Conservation (phyloP, 176 grass and related monocot species). For the Phoenix dactylifera region DNA sequence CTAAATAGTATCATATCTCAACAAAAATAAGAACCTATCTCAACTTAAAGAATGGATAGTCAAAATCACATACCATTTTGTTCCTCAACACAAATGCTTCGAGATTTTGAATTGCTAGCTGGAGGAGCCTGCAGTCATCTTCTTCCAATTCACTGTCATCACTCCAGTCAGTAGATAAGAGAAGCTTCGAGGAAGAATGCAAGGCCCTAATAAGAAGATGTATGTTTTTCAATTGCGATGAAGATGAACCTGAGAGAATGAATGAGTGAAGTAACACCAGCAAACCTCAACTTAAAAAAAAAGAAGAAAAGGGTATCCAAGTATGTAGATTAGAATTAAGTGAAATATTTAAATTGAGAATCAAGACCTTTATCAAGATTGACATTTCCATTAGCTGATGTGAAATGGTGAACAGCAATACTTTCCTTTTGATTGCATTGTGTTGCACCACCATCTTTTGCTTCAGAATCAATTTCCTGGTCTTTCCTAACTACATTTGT, state of each 20-base stretch:
- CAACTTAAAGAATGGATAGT: too few species aligned
- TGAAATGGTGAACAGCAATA: neutral
- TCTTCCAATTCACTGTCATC: slow-evolving; percentile 3
- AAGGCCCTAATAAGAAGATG: slow-evolving; percentile 2
- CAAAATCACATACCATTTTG: neutral
- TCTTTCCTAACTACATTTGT: neutral
- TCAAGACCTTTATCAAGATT: neutral
- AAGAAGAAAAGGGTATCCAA: neutral
- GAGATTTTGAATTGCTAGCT: slow-evolving; percentile 8
- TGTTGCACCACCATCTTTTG: neutral
- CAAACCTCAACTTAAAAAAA: neutral
- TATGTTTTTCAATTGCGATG: neutral
- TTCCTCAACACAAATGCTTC: neutral
- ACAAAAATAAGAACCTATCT: neutral
- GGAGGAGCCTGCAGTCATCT: slow-evolving; percentile 2
- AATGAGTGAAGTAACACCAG: neutral
- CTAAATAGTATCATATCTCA: neutral
- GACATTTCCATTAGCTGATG: neutral
- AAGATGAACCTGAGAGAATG: slow-evolving; percentile 5
- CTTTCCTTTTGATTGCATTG: neutral
- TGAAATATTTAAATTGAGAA: neutral
- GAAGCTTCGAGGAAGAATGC: slow-evolving; percentile 1
- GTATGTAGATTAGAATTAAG: neutral
- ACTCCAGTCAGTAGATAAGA: slow-evolving; percentile 7
- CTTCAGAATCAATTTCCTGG: neutral